These are phyloP conservation scores for Aspergillus steynii DNA, from an alignment of 495 filamentous ascomycete genomes.

Conservation along the genomic window DNA sequence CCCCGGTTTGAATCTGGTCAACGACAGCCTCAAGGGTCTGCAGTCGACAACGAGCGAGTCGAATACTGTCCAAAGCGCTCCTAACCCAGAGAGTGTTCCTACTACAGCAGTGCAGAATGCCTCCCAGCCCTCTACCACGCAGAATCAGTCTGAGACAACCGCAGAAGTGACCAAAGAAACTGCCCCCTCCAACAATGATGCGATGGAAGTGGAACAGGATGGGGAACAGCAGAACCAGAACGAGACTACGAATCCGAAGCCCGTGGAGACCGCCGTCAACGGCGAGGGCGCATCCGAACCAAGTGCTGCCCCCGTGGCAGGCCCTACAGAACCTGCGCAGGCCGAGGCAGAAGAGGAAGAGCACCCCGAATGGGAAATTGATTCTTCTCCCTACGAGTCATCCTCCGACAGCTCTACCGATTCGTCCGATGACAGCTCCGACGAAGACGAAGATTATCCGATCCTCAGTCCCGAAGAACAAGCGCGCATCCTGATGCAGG, in stretches of 20 bases:
- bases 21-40: conserved; percentile 21
- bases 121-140: conserved; percentile 5
- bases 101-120: conserved; percentile 1
- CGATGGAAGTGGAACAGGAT: conserved; percentile 39
- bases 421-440: conserved; percentile 60
- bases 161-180: conserved; percentile 11
- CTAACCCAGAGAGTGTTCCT: conserved; percentile 7
- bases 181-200: conserved; percentile 15
- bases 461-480: conserved; percentile 76
- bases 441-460: conserved; percentile 69
- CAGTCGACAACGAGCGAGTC: conserved; percentile 21
- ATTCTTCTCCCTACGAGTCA: conserved; percentile 62
- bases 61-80: conserved; percentile 12
- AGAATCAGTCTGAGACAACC: conserved; percentile 3
- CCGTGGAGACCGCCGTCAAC: background rate
- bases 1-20: conserved; percentile 43
- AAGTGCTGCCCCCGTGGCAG: background rate
- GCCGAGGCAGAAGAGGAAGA: conserved; percentile 45
- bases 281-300: conserved; percentile 2
- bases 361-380: conserved; percentile 71
- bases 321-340: conserved; percentile 12
- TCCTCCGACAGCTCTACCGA: conserved; percentile 55
- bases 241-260: conserved; percentile 8
- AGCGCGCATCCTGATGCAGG: conserved; percentile 76
- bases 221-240: conserved; percentile 12